phyloP scores from a whole-genome alignment of 306 rosid species.

The Glycine soja region DNA sequence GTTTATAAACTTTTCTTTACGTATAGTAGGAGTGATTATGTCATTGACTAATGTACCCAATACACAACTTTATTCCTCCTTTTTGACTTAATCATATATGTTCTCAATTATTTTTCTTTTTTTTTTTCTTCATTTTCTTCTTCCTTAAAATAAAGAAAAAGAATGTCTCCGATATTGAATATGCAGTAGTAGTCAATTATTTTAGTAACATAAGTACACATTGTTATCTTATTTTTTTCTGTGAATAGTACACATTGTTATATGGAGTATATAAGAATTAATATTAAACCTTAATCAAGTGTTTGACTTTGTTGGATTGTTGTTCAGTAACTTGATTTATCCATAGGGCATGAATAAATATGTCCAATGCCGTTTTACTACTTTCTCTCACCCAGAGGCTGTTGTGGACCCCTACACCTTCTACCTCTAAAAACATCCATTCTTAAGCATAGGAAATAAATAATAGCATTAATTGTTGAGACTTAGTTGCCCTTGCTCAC shows the following conservation, averaged over 20 bases:
- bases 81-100: constrained; percentile 42
- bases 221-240: no score
- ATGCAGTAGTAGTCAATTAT: constrained; percentile 1
- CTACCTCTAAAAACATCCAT: neutral
- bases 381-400: constrained; percentile 10
- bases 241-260: neutral
- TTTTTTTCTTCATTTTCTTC: neutral
- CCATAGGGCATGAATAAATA: neutral
- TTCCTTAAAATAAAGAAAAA: neutral
- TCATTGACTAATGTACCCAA: constrained; percentile 43
- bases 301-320: constrained; percentile 7
- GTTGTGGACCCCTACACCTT: constrained; percentile 1
- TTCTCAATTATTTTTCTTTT: neutral
- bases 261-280: constrained; percentile 10
- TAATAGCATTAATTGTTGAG: neutral
- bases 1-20: constrained; percentile 37
- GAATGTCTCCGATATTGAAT: neutral
- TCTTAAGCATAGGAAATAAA: neutral
- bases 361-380: neutral
- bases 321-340: neutral
- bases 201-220: constrained; percentile 1
- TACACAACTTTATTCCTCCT: constrained; percentile 30
- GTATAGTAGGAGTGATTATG: constrained; percentile 38
- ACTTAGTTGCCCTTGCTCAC: no score
- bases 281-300: neutral